These are phyloP conservation scores for Trifolium subterraneum DNA, from an alignment of 306 rosid species.

Conservation along the genomic window DNA sequence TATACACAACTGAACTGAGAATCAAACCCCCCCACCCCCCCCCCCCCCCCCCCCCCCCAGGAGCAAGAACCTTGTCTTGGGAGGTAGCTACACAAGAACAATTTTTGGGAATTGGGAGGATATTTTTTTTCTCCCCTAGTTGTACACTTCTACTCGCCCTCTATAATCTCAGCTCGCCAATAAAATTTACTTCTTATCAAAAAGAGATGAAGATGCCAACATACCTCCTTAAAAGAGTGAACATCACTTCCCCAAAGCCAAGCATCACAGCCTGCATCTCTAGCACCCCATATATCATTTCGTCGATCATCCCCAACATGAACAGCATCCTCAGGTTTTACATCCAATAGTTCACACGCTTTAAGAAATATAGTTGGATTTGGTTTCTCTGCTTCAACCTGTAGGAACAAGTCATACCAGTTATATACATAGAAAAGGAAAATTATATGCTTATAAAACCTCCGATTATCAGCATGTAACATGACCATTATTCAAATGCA, in stretches of 20 bases:
- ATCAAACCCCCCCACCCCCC: background rate
- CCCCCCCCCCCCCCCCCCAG: slow-evolving; percentile 9
- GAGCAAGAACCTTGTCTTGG: slow-evolving; percentile 9
- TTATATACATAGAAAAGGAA: slow-evolving; percentile 24
- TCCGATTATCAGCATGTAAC: background rate
- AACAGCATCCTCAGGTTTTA: slow-evolving; percentile 91
- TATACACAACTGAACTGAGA: background rate
- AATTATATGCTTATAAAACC: background rate
- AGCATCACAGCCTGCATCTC: slow-evolving; percentile 99
- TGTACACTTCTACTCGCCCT: background rate
- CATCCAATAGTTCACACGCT: slow-evolving; percentile 86
- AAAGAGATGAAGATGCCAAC: slow-evolving; percentile 30
- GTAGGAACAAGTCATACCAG: slow-evolving; percentile 37
- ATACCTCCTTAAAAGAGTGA: slow-evolving; percentile 90
- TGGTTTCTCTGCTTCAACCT: slow-evolving; percentile 97
- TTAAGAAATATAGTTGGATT: slow-evolving; percentile 97
- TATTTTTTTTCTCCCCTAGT: background rate
- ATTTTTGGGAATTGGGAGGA: slow-evolving; percentile 18
- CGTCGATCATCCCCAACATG: slow-evolving; percentile 97
- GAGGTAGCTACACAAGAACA: slow-evolving; percentile 1
- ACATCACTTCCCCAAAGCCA: slow-evolving; percentile 99
- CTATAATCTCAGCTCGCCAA: background rate
- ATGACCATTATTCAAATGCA: slow-evolving; percentile 4
- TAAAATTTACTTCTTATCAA: background rate
- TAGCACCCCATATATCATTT: slow-evolving; percentile 96